Evolutionary conservation across 345 rosid species (phyloP), one percentile per base, ranked within the genome.

Genomic region (Lepidium sativum): DNA sequence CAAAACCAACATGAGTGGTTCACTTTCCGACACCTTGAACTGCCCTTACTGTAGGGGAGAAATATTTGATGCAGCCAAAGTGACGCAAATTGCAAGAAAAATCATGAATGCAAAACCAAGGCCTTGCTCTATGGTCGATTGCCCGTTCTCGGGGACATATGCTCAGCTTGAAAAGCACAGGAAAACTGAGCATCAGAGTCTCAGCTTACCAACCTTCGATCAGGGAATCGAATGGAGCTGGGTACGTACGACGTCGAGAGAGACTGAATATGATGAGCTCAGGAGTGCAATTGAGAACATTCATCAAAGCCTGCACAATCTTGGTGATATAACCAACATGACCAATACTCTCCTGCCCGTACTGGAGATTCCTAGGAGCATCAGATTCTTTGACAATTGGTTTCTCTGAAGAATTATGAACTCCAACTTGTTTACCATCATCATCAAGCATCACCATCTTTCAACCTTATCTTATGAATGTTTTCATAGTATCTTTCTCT

Each of bases 1-100:
- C 68, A 82, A 75, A 33, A 89, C 82, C 15, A 81, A 79, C 56
- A 67, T 78, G 9, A 89, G 80, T 73, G 78, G 54, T 8, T 68
- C 48, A 18, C 60, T 75, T 29, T 56, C 80, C 38, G 60, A 69
- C 54, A 75, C 80, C 71, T 79, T 86, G 34, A 75, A 77, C 0
- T 92, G 98, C 63, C 98, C 98, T 8, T 84, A 84, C 35, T 92
- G 96, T 68, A 77, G 95, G 68, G 98, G 98, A 49, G 84, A 82
- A 77, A 86, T 87, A 45, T 80, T 80, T 50, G 92, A 89, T 16
- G 82, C 91, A 82, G 84, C 84, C 32, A 92, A 85, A 20, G 88
- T 85, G 29, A 78, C 81, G 13, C 80, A 81, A 2, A 2, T 2
- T 54, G 98, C 89, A 1, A 77, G 92, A 49, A 76, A 80, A 23